These are phyloP conservation scores for Paracoccidioides lutzii DNA, from an alignment of 2,329 filamentous ascomycete species.

Conservation along the genomic window DNA sequence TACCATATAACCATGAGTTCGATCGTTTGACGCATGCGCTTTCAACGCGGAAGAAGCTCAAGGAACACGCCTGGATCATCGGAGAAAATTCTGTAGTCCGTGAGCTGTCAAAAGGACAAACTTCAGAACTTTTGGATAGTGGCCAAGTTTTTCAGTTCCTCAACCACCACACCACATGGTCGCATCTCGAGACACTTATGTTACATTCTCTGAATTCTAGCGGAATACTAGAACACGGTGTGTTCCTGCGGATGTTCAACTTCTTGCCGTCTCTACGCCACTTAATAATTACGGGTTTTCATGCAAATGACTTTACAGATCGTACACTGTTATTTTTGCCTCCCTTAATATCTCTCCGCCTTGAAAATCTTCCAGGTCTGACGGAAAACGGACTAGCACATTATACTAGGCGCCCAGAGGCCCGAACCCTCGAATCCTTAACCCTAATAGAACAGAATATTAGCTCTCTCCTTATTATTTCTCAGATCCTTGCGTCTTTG, in stretches of 20 bases:
- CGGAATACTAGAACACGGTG: slow-evolving; percentile 39
- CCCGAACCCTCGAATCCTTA: slow-evolving; percentile 34
- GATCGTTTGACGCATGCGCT: slow-evolving; percentile 44
- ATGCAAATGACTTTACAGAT: slow-evolving; percentile 43
- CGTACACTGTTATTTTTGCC: slow-evolving; percentile 42
- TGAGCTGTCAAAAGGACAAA: slow-evolving; percentile 23
- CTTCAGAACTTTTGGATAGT: slow-evolving; percentile 31
- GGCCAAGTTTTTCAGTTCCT: slow-evolving; percentile 40
- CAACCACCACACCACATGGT: slow-evolving; percentile 40
- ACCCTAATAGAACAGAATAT: slow-evolving; percentile 43
- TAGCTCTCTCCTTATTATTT: slow-evolving; percentile 38
- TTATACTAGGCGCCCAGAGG: slow-evolving; percentile 36
- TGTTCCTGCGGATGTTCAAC: slow-evolving; percentile 42
- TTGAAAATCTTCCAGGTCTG: slow-evolving; percentile 43
- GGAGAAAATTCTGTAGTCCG: slow-evolving; percentile 31
- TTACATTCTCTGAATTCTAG: slow-evolving; percentile 35
- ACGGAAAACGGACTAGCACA: slow-evolving; percentile 43
- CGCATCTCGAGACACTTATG: slow-evolving; percentile 40
- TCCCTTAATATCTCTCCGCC: slow-evolving; percentile 38
- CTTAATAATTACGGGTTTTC: slow-evolving; percentile 43
- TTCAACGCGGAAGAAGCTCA: slow-evolving; percentile 41
- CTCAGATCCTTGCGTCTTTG: slow-evolving; percentile 39
- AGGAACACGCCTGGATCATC: slow-evolving; percentile 45
- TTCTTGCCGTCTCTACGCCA: slow-evolving; percentile 41
- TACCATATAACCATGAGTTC: slow-evolving; percentile 42